Conservation (phyloP, 495 filamentous ascomycete species). For the Neurospora terricola region DNA sequence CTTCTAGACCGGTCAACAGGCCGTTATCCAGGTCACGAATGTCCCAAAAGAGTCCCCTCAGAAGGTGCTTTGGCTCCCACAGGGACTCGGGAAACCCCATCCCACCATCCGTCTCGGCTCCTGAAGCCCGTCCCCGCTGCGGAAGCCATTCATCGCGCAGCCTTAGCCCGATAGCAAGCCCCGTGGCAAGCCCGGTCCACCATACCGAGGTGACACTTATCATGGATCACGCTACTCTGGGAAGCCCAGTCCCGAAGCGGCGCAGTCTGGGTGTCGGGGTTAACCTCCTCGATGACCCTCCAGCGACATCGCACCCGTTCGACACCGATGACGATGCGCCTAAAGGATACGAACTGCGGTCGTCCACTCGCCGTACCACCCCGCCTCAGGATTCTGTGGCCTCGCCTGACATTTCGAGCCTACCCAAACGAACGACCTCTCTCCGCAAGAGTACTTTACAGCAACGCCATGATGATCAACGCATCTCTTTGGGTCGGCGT, state of each 20-base stretch:
- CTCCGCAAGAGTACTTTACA: slow-evolving; percentile 80
- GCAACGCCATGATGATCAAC: slow-evolving; percentile 57
- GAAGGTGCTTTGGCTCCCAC: slow-evolving; percentile 61
- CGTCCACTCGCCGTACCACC: slow-evolving; percentile 15
- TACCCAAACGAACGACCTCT: slow-evolving; percentile 52
- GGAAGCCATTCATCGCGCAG: neutral
- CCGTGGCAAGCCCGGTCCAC: slow-evolving; percentile 59
- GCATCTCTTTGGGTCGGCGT: slow-evolving; percentile 46
- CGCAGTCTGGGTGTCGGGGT: slow-evolving; percentile 58
- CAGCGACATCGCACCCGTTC: slow-evolving; percentile 21
- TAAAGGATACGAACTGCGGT: slow-evolving; percentile 34
- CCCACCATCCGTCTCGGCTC: slow-evolving; percentile 28
- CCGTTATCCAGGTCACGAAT: slow-evolving; percentile 41
- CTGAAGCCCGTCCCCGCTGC: slow-evolving; percentile 20
- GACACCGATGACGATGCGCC: slow-evolving; percentile 37
- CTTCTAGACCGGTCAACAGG: slow-evolving; percentile 33
- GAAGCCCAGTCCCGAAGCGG: slow-evolving; percentile 78
- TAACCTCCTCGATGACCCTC: slow-evolving; percentile 58
- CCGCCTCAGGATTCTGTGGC: slow-evolving; percentile 12
- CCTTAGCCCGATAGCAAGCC: neutral
- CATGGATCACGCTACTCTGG: slow-evolving; percentile 63
- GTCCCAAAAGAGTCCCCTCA: slow-evolving; percentile 65
- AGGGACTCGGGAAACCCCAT: slow-evolving; percentile 60
- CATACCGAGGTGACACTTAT: slow-evolving; percentile 86
- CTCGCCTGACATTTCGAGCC: neutral